Evolutionary conservation across 2,329 filamentous ascomycete species (phyloP).

Genomic region (Neofusicoccum umdonicola): DNA sequence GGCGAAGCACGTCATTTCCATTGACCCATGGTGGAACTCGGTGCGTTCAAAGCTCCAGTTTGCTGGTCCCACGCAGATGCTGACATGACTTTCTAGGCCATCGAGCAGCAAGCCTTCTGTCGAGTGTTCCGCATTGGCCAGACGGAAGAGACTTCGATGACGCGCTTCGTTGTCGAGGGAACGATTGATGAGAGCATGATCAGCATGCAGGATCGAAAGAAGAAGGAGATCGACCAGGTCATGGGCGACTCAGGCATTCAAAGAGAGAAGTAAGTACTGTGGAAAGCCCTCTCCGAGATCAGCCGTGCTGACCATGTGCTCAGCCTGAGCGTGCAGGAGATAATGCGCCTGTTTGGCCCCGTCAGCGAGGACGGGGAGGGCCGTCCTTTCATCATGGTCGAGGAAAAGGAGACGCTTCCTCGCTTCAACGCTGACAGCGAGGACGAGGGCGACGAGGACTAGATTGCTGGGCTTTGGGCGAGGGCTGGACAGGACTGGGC

Average conservation of each 20-base stretch:
- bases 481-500: no score
- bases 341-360: conserved; percentile 49
- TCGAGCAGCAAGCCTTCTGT: conserved; percentile 63
- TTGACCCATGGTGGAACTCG: conserved; percentile 59
- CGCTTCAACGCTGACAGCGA: conserved; percentile 32
- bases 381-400: conserved; percentile 41
- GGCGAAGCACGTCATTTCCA: conserved; percentile 49
- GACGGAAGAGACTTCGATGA: conserved; percentile 56
- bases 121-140: conserved; percentile 68
- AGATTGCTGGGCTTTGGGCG: neutral
- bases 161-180: conserved; percentile 55
- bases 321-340: conserved; percentile 36
- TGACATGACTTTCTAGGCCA: conserved; percentile 27
- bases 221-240: conserved; percentile 42
- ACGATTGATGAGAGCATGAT: conserved; percentile 60
- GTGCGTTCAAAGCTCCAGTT: neutral
- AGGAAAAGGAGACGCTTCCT: conserved; percentile 30
- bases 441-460: conserved; percentile 34
- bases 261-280: conserved; percentile 25
- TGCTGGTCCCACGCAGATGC: neutral
- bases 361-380: conserved; percentile 39
- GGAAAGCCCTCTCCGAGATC: neutral
- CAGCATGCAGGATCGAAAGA: conserved; percentile 56
- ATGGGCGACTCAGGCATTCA: conserved; percentile 40
- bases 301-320: neutral